Evolutionary conservation across 371 early-diverging fungal genomes (phyloP), one percentile per base, ranked within the genome.

Genomic region (Mucor saturninus): DNA sequence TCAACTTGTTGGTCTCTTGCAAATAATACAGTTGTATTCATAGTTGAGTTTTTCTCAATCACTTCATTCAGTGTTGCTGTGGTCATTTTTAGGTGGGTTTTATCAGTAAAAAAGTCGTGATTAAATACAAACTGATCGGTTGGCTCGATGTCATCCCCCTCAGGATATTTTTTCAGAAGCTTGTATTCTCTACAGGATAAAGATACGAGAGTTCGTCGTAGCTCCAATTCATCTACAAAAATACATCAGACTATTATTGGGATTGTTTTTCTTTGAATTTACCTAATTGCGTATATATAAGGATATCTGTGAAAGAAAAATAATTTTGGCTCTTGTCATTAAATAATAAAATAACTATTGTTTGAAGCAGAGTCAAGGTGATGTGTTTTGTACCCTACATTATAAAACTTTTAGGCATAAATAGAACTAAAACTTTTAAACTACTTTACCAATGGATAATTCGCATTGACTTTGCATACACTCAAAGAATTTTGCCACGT

Each of bases 401-500:
- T 52, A 31, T 10, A 15, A 2, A 31, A 38, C 37, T 1, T 35
- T 31, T 11, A 60, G 9, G 50, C 35, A 35, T 8, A 35, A 13
- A 42, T 21, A 59, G 29, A 21, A 21, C 21, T 21, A 21, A 21
- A 0, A 21, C 21, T 21, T 21, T 21, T 21, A 21, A 21, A 21
- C 21, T 21, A 21, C 0, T 21, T 56, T 62, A 81, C 87, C 65
- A 64, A 76, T 65, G 78, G 86, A 66, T 93, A 95, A 45, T 73
- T 42, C 8, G 91, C 93, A 39, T 79, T 81, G 7, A 95, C 73
- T 30, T 91, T 77, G 66, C 95, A 92, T 32, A 86, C 84, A 5
- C 93, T 90, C 30, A 96, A 82, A 3, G 87, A 80, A 63, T 92
- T 88, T 67, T 93, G 92, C 95, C 95, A 98, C 40, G 88, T 88